Evolutionary conservation across 441 rosid genomes (phyloP).

Genomic region (Geranium incanum): DNA sequence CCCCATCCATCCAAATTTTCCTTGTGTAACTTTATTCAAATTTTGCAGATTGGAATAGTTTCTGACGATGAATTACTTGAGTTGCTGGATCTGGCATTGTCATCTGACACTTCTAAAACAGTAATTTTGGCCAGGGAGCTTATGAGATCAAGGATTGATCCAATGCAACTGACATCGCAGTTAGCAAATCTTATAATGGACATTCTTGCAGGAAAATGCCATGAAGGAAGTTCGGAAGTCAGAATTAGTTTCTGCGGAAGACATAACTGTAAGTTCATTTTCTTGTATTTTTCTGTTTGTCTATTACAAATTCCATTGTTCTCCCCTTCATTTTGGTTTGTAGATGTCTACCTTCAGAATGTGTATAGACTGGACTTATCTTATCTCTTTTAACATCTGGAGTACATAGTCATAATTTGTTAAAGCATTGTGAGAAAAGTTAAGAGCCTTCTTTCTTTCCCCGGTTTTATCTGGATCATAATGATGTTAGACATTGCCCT

Average conservation of each 20-base stretch:
- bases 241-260: slow-evolving; percentile 44
- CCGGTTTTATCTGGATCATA: neutral
- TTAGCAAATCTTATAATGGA: slow-evolving; percentile 87
- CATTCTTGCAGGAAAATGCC: slow-evolving; percentile 58
- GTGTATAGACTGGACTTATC: neutral
- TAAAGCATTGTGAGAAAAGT: neutral
- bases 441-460: neutral
- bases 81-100: slow-evolving; percentile 78
- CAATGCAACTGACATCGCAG: slow-evolving; percentile 84
- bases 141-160: slow-evolving; percentile 84
- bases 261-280: slow-evolving; percentile 52
- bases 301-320: neutral
- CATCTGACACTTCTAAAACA: slow-evolving; percentile 83
- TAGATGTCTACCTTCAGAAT: neutral
- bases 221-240: slow-evolving; percentile 52
- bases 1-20: neutral
- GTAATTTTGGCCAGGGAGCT: slow-evolving; percentile 85
- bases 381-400: neutral
- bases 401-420: neutral
- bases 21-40: slow-evolving; percentile 10
- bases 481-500: neutral
- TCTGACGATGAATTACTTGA: slow-evolving; percentile 91
- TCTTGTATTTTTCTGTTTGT: neutral
- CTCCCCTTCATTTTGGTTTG: neutral
- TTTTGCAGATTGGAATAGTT: slow-evolving; percentile 73